A percentile compares a stretch with the other conserved stretches of the same genome.
Evolutionary conservation across 225 moss, liverwort and hornwort species (phyloP).

Genomic region (Thuidium tamariscinum): DNA sequence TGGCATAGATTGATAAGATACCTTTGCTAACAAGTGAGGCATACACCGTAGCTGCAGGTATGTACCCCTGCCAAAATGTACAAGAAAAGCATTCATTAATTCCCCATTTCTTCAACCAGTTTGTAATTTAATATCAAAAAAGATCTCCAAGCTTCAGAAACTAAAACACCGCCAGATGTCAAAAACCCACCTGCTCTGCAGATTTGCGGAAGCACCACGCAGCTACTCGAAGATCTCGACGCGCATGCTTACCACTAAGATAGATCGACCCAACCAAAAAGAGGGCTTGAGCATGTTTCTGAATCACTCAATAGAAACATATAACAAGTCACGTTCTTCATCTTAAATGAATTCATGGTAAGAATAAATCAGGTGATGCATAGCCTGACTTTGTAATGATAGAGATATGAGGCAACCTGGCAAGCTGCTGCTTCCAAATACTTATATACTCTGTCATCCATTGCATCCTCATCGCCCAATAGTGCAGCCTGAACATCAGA

Average conservation of each 20-base stretch:
- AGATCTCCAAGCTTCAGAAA: background rate
- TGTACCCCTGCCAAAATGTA: slow-evolving; percentile 40
- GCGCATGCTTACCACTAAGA: slow-evolving; percentile 52
- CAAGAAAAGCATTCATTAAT: background rate
- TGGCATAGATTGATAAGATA: background rate
- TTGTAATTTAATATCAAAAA: background rate
- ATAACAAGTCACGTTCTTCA: background rate
- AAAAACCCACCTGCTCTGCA: slow-evolving; percentile 62
- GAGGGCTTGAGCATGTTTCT: slow-evolving; percentile 81
- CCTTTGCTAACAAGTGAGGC: slow-evolving; percentile 73
- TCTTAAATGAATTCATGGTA: background rate
- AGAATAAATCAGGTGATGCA: background rate
- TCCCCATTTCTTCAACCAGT: background rate
- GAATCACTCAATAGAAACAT: slow-evolving; percentile 1
- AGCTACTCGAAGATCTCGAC: slow-evolving; percentile 50
- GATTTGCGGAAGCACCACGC: slow-evolving; percentile 91
- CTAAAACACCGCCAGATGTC: background rate
- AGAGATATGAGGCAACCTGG: slow-evolving; percentile 40
- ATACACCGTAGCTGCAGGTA: slow-evolving; percentile 76
- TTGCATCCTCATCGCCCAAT: slow-evolving; percentile 57
- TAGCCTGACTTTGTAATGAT: background rate
- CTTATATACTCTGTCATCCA: slow-evolving; percentile 70
- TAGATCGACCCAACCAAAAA: slow-evolving; percentile 77
- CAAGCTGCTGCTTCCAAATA: slow-evolving; percentile 86
- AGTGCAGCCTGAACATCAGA: slow-evolving; percentile 47